phyloP scores from a whole-genome alignment of 371 early-diverging fungal genomes.

The Choanephora cucurbitarum region DNA sequence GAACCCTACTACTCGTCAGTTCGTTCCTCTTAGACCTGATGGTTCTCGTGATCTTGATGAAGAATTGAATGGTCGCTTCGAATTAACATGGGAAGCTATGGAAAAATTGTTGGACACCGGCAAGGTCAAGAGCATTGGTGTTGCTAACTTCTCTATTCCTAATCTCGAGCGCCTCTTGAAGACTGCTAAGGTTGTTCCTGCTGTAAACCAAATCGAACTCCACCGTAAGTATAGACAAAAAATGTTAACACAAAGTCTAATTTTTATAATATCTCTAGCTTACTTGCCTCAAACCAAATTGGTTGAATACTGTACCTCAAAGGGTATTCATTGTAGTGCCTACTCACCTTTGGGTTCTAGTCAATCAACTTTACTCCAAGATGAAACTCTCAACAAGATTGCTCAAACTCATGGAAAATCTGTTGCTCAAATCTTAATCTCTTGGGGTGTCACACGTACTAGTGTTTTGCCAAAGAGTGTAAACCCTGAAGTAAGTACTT shows the following conservation, averaged over 20 bases:
- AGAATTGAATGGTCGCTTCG: conserved; percentile 24
- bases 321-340: conserved; percentile 65
- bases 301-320: conserved; percentile 52
- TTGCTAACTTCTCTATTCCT: conserved; percentile 60
- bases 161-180: conserved; percentile 55
- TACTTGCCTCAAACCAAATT: conserved; percentile 67
- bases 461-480: conserved; percentile 60
- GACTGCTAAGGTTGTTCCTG: conserved; percentile 61
- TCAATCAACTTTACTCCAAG: conserved; percentile 45
- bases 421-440: conserved; percentile 75
- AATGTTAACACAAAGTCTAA: neutral
- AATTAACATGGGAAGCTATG: conserved; percentile 57
- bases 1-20: conserved; percentile 33
- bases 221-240: conserved; percentile 54
- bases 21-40: conserved; percentile 35
- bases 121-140: conserved; percentile 69
- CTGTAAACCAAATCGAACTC: conserved; percentile 69
- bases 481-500: conserved; percentile 38
- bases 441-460: conserved; percentile 74
- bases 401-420: conserved; percentile 65
- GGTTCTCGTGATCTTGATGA: conserved; percentile 43
- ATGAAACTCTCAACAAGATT: conserved; percentile 53
- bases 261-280: conserved; percentile 46
- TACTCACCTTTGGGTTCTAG: conserved; percentile 75
- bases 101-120: conserved; percentile 66